A percentile compares a stretch with the other conserved stretches of the same genome.
These are phyloP conservation scores for Galeopsis tetrahit DNA, from an alignment of 257 asterid species.

Conservation along the genomic window DNA sequence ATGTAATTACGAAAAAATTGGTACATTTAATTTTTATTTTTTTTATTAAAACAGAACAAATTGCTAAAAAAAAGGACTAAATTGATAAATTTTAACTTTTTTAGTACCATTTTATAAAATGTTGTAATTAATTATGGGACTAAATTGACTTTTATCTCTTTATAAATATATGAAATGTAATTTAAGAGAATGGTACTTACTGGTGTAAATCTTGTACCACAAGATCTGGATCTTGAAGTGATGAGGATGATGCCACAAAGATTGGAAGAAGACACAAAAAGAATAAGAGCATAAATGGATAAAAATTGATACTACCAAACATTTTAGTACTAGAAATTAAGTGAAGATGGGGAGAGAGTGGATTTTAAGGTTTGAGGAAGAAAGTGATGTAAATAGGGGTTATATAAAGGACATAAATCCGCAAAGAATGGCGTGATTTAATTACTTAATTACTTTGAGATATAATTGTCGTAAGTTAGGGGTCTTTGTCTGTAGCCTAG, in stretches of 20 bases:
- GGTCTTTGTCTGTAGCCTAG: constrained; percentile 33
- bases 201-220: constrained; percentile 69
- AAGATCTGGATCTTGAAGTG: constrained; percentile 49
- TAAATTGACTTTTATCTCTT: too few species aligned
- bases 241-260: constrained; percentile 31
- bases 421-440: constrained; percentile 80
- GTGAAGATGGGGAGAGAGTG: constrained; percentile 5
- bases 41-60: too few species aligned
- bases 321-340: constrained; percentile 27
- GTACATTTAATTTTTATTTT: too few species aligned
- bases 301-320: constrained; percentile 15
- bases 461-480: constrained; percentile 25
- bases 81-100: too few species aligned
- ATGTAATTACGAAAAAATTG: too few species aligned
- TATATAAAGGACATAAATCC: constrained; percentile 45
- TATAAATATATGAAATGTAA: background rate
- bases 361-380: constrained; percentile 15
- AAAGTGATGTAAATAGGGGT: constrained; percentile 28
- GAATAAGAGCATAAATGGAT: constrained; percentile 21
- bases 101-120: too few species aligned
- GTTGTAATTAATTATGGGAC: too few species aligned
- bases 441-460: background rate
- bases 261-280: constrained; percentile 30
- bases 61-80: too few species aligned
- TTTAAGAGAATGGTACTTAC: constrained; percentile 37